Percentiles rank a stretch among this genome's conserved stretches.
These are phyloP conservation scores for Trichoderma guizhouense DNA, from an alignment of 2,329 filamentous ascomycete genomes.

Conservation along the genomic window DNA sequence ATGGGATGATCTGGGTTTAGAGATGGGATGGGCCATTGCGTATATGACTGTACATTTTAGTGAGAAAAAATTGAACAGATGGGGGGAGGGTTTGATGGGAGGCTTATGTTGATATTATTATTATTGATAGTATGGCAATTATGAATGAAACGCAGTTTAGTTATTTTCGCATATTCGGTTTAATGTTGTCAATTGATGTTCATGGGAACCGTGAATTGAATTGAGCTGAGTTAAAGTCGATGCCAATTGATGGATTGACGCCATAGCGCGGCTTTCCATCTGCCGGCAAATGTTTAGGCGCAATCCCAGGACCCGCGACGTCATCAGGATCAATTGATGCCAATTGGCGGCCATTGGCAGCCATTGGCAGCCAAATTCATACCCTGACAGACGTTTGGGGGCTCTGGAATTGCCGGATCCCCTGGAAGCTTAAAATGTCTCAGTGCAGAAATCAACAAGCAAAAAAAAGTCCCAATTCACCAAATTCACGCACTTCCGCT, in stretches of 20 bases:
- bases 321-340: not conserved
- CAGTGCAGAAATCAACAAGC: not conserved
- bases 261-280: not conserved
- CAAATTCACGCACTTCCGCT: not conserved
- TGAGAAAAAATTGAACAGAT: not conserved
- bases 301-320: not conserved
- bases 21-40: slow-evolving; percentile 26
- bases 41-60: slow-evolving; percentile 26
- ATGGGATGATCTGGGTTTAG: slow-evolving; percentile 25
- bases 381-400: not conserved
- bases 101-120: not conserved
- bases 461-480: not conserved
- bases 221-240: not conserved
- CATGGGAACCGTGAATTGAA: not conserved
- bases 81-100: not conserved
- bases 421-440: slow-evolving; percentile 12
- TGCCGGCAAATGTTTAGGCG: not conserved
- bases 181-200: not conserved
- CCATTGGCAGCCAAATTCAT: not conserved
- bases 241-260: not conserved
- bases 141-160: slow-evolving; percentile 5
- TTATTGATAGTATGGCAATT: slow-evolving; percentile 2
- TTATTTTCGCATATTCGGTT: not conserved
- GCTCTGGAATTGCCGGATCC: slow-evolving; percentile 2
- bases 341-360: slow-evolving; percentile 1